Conservation (phyloP, 2,329 filamentous ascomycete species). For the Bipolaris victoriae region DNA sequence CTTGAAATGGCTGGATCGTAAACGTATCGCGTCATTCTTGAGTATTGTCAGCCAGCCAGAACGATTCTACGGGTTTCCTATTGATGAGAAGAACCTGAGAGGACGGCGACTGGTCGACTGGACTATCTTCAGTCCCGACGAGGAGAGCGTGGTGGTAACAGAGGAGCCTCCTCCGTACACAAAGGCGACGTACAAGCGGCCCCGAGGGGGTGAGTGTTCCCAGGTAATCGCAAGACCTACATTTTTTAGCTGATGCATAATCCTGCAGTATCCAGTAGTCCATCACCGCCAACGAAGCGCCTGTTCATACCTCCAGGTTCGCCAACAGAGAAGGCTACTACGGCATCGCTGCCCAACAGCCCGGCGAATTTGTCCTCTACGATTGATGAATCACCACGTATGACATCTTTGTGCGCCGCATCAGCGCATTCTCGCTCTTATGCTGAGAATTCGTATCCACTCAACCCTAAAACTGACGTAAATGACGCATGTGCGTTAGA, state of each 20-base stretch:
- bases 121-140: background rate
- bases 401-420: background rate
- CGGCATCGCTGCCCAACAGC: background rate
- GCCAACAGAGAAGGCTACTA: background rate
- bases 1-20: background rate
- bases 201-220: background rate
- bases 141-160: background rate
- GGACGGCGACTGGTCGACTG: background rate
- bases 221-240: background rate
- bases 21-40: background rate
- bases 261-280: background rate
- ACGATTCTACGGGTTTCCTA: background rate
- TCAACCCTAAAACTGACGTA: background rate
- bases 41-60: background rate
- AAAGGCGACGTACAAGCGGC: background rate
- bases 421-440: background rate
- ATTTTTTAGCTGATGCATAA: background rate
- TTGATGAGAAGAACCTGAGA: background rate
- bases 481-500: background rate
- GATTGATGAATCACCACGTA: background rate
- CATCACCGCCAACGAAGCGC: background rate
- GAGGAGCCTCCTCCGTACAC: constrained; percentile 1
- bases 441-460: background rate
- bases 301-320: background rate
- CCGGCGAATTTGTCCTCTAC: background rate